Evolutionary conservation across 164 flowering plant genomes (phyloP).

Genomic region (Dillenia turbinata): DNA sequence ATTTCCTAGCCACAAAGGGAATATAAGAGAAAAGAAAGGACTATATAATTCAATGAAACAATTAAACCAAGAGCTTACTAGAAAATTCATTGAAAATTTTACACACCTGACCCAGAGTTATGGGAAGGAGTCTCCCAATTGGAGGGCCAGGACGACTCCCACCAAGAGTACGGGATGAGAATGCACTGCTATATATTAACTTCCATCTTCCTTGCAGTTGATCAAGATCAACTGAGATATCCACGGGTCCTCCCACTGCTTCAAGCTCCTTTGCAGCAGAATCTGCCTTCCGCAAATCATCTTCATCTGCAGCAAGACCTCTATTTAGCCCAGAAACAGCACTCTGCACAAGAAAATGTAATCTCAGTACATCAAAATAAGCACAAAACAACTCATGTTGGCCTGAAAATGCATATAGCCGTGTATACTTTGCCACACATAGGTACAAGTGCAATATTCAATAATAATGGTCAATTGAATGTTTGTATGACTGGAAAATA

Average conservation of each 20-base stretch:
- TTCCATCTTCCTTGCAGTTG: slow-evolving; percentile 94
- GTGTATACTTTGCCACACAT: background rate
- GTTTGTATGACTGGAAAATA: too few relatives aligned
- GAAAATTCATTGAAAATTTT: background rate
- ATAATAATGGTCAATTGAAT: background rate
- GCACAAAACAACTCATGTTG: slow-evolving; percentile 4
- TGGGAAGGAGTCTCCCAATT: slow-evolving; percentile 80
- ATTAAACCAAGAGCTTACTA: background rate
- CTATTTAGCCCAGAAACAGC: slow-evolving; percentile 86
- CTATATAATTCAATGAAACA: background rate
- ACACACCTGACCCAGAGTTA: slow-evolving; percentile 87
- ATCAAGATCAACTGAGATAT: slow-evolving; percentile 61
- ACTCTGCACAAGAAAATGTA: slow-evolving; percentile 45
- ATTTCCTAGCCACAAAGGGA: too few relatives aligned
- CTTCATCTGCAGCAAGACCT: slow-evolving; percentile 83
- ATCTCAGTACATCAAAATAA: too few relatives aligned
- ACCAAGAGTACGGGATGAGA: slow-evolving; percentile 89
- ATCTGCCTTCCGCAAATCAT: slow-evolving; percentile 72
- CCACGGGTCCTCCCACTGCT: slow-evolving; percentile 66
- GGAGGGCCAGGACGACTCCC: slow-evolving; percentile 99
- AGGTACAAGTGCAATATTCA: background rate
- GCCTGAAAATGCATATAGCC: slow-evolving; percentile 2
- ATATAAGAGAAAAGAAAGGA: background rate
- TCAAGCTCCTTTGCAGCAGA: slow-evolving; percentile 85
- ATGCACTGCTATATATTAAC: slow-evolving; percentile 87